phyloP scores from a whole-genome alignment of 768 basidiomycete genomes.

The Rhodotorula sphaerocarpa region DNA sequence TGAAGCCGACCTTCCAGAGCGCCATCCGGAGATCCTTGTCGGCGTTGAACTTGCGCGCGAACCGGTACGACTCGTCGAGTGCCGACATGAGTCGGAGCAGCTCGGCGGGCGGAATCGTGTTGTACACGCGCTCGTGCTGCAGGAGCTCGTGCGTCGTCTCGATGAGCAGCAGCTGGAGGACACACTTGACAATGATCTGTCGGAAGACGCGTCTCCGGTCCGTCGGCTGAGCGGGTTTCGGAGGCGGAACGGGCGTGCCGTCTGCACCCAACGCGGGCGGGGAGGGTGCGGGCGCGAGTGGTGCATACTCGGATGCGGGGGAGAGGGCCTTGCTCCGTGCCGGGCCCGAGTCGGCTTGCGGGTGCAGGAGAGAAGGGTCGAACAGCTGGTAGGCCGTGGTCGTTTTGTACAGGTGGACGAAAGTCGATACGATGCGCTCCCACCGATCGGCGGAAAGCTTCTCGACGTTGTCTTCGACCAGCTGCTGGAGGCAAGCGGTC shows the following conservation, averaged over 20 bases:
- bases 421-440: constrained; percentile 85
- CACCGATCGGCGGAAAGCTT: constrained; percentile 77
- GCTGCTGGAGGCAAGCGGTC: constrained; percentile 91
- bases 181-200: constrained; percentile 99
- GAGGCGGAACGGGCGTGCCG: constrained; percentile 1
- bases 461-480: constrained; percentile 81
- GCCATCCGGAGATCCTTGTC: constrained; percentile 94
- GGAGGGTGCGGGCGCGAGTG: constrained; percentile 61
- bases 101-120: constrained; percentile 86
- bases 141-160: constrained; percentile 94
- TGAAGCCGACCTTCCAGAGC: constrained; percentile 99
- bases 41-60: constrained; percentile 93
- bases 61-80: constrained; percentile 93
- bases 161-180: constrained; percentile 87
- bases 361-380: constrained; percentile 69
- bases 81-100: constrained; percentile 88
- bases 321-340: constrained; percentile 18
- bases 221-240: constrained; percentile 13
- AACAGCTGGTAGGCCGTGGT: constrained; percentile 96
- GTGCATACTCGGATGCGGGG: constrained; percentile 47
- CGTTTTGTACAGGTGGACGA: constrained; percentile 91
- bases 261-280: constrained; percentile 3
- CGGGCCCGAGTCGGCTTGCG: constrained; percentile 59
- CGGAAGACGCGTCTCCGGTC: constrained; percentile 58
- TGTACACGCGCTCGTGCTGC: constrained; percentile 83